A percentile compares a stretch with the other conserved stretches of the same genome.
These are phyloP conservation scores for Blumeriella jaapii DNA, from an alignment of 2,329 filamentous ascomycete genomes.

Conservation along the genomic window DNA sequence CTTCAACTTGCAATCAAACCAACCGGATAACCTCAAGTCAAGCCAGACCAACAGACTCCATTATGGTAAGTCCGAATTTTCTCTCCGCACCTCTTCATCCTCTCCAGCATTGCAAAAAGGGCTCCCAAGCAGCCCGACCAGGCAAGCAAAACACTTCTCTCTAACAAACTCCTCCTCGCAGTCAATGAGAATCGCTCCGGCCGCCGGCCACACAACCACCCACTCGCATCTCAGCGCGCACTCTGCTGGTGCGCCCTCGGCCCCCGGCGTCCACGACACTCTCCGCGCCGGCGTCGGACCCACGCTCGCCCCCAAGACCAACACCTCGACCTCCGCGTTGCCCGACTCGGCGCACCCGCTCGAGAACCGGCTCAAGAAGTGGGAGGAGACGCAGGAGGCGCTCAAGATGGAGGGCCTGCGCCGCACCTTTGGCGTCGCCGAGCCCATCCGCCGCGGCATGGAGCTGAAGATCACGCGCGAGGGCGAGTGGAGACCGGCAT, in stretches of 20 bases:
- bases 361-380: slow-evolving; percentile 77
- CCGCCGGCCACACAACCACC: slow-evolving; percentile 51
- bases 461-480: slow-evolving; percentile 79
- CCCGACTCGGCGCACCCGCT: slow-evolving; percentile 68
- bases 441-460: slow-evolving; percentile 88
- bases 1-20: slow-evolving; percentile 4
- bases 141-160: slow-evolving; percentile 2
- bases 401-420: slow-evolving; percentile 83
- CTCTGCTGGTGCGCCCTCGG: slow-evolving; percentile 69
- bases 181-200: slow-evolving; percentile 84
- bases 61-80: slow-evolving; percentile 19
- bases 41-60: slow-evolving; percentile 3
- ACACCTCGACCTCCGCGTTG: slow-evolving; percentile 28
- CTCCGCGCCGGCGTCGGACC: slow-evolving; percentile 73
- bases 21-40: slow-evolving; percentile 2
- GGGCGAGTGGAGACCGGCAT: slow-evolving; percentile 68
- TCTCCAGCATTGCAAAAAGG: neutral
- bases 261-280: slow-evolving; percentile 85
- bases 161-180: slow-evolving; percentile 28
- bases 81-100: neutral
- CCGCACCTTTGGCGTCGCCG: slow-evolving; percentile 80
- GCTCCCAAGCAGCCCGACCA: neutral
- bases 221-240: slow-evolving; percentile 48
- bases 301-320: slow-evolving; percentile 38
- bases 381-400: slow-evolving; percentile 79